Base-by-base conservation (phyloP, 129 eudicot species). In the Apium graveolens region DNA sequence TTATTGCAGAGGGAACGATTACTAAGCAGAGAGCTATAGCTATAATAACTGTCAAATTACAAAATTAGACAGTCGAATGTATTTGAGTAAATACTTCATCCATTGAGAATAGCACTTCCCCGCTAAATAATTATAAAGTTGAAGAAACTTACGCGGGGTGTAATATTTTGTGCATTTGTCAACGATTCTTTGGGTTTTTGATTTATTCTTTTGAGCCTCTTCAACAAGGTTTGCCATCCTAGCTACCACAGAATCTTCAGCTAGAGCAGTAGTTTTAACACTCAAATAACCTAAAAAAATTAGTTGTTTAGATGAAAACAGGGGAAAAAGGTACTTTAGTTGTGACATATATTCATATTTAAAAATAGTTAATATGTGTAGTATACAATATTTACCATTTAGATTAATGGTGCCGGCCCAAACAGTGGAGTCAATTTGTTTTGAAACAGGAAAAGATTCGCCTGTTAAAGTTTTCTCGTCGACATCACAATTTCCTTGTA, bases 391-490 rank as follows among this genome's bases (percentile, higher is more conserved):
- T 2, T 74, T 89, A 94, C 98, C 98, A 77, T 91, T 94, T 45
- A 94, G 78, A 78, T 94, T 94, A 73, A 91, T 92, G 5, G 98
- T 94, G 78, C 98, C 97, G 21, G 98, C 98, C 93, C 90, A 94
- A 70, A 94, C 98, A 41, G 69, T 83, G 49, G 96, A 91, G 74
- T 88, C 96, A 45, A 83, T 81, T 78, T 91, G 87, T 78, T 94
- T 94, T 5, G 89, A 27, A 10, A 88, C 96, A 2, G 98, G 98
- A 77, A 88, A 87, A 14, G 98, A 91, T 83, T 94, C 98, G 41
- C 98, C 98, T 0, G 98, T 94, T 72, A 94, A 53, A 26, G 95
- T 85, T 78, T 90, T 94, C 84, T 91, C 97, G 55, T 94, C 97
- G 20, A 91, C 97, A 46, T 94, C 98, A 78, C 98, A 91, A 21